Evolutionary conservation across 257 asterid genomes (phyloP).

Genomic region (Penstemon newberryi): DNA sequence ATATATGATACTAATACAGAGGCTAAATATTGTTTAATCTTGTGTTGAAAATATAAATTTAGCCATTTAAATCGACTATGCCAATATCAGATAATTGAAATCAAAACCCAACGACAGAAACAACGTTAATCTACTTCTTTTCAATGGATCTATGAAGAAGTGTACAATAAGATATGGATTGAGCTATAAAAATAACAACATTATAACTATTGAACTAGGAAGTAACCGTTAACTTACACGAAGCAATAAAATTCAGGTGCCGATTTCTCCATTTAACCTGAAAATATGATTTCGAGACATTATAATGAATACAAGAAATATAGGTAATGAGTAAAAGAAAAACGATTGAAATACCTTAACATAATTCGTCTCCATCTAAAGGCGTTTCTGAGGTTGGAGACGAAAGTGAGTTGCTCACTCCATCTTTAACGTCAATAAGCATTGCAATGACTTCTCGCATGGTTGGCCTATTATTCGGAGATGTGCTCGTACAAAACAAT

Average conservation of each 20-base stretch:
- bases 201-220: constrained; percentile 19
- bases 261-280: constrained; percentile 28
- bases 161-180: neutral
- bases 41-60: no score
- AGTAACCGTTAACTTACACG: constrained; percentile 9
- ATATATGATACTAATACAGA: no score
- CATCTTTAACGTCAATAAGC: constrained; percentile 68
- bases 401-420: constrained; percentile 34
- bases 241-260: constrained; percentile 19
- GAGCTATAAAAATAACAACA: neutral
- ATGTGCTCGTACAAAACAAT: constrained; percentile 71
- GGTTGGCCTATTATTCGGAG: constrained; percentile 80
- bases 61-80: no score
- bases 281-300: constrained; percentile 15
- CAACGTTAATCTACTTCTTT: neutral
- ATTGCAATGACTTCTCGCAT: constrained; percentile 79
- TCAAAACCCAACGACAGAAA: no score
- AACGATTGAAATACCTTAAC: constrained; percentile 28
- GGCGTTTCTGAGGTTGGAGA: constrained; percentile 81
- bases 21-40: no score
- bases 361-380: constrained; percentile 44
- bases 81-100: no score
- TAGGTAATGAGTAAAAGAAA: neutral
- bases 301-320: neutral
- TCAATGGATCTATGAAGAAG: neutral